Evolutionary conservation across 148 eudicot species (phyloP).

Genomic region (Silene conica): DNA sequence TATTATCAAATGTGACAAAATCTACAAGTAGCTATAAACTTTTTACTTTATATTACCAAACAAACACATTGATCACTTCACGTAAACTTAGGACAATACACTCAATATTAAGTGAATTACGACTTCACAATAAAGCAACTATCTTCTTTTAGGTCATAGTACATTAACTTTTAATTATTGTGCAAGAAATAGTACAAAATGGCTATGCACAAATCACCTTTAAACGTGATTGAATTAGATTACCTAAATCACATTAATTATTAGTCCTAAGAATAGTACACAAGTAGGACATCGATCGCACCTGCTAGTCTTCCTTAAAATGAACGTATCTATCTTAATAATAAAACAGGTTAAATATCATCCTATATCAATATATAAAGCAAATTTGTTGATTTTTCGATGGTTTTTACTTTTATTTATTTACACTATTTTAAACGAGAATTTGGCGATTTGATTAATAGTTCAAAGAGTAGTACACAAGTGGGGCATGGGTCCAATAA

Average conservation of each 20-base stretch:
- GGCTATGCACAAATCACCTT: conserved; percentile 21
- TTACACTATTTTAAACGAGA: no score
- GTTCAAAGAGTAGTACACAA: conserved; percentile 17
- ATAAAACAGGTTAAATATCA: no score
- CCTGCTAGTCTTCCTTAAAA: no score
- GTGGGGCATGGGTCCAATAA: conserved; percentile 30
- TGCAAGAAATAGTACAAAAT: not conserved
- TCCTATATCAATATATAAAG: no score
- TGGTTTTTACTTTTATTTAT: no score
- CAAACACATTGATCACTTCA: not conserved
- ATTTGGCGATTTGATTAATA: not conserved
- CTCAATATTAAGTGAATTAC: not conserved
- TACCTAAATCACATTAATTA: conserved; percentile 22
- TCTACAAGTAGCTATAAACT: not conserved
- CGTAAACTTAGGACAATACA: not conserved
- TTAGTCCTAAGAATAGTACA: conserved; percentile 18
- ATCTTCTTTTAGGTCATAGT: not conserved
- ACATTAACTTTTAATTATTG: not conserved
- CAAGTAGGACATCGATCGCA: conserved; percentile 4
- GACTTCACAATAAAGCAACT: not conserved
- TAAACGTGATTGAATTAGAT: conserved; percentile 28
- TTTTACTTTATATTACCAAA: not conserved
- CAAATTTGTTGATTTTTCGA: no score
- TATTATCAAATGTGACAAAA: no score
- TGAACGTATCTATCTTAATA: no score